phyloP scores from a whole-genome alignment of 345 rosid species.

The Viola odorata region DNA sequence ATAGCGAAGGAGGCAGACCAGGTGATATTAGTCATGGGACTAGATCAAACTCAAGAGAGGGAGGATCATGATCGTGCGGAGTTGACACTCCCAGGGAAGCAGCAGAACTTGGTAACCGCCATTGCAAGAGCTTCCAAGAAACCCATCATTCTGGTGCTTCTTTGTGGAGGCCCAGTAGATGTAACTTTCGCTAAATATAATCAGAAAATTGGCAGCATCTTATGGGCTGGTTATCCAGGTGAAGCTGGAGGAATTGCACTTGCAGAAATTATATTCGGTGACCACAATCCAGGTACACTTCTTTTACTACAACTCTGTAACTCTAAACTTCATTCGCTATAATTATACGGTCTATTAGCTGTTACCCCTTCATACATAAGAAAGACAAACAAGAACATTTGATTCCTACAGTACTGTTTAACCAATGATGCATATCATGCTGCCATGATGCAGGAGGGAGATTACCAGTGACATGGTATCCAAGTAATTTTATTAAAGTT shows the following conservation, averaged over 20 bases:
- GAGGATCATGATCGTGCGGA: constrained; percentile 65
- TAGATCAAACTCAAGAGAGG: constrained; percentile 70
- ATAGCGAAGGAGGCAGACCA: constrained; percentile 52
- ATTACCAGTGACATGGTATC: constrained; percentile 88
- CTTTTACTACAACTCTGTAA: no score
- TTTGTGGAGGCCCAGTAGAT: constrained; percentile 84
- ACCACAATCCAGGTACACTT: constrained; percentile 72
- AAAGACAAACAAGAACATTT: not conserved
- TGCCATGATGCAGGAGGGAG: constrained; percentile 59
- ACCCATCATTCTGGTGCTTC: constrained; percentile 60
- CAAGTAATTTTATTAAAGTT: constrained; percentile 50
- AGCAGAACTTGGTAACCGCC: constrained; percentile 44
- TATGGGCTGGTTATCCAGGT: constrained; percentile 98
- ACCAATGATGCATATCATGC: not conserved
- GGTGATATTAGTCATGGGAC: constrained; percentile 78
- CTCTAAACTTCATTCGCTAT: no score
- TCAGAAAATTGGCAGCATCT: constrained; percentile 53
- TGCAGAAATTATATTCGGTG: constrained; percentile 76
- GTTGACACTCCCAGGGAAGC: constrained; percentile 67
- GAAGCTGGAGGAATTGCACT: constrained; percentile 77
- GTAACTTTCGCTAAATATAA: constrained; percentile 53
- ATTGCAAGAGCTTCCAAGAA: constrained; percentile 65
- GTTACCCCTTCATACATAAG: no score
- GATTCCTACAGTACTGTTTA: not conserved
- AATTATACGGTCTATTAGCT: no score